Percentiles rank a stretch among this genome's conserved stretches.
phyloP scores from a whole-genome alignment of 441 rosid species.

The Adansonia grandidieri region DNA sequence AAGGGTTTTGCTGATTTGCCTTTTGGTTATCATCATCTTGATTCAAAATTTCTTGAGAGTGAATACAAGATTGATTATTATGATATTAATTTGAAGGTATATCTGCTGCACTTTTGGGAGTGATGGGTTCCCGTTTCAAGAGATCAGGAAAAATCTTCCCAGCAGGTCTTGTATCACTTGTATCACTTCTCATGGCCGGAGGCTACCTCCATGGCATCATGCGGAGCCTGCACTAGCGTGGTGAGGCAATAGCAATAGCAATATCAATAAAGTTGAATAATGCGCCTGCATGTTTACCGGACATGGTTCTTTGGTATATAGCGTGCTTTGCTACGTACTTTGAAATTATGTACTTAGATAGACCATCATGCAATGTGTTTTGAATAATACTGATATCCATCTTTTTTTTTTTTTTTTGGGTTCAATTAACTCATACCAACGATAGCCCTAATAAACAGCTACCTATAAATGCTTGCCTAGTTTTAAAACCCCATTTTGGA shows the following conservation, averaged over 20 bases:
- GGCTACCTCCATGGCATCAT: constrained; percentile 82
- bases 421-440: too few relatives aligned
- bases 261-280: background rate
- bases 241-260: background rate
- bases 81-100: constrained; percentile 50
- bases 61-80: background rate
- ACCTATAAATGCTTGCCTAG: too few relatives aligned
- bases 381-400: too few relatives aligned
- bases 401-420: too few relatives aligned
- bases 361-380: background rate
- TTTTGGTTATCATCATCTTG: background rate
- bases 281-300: constrained; percentile 2
- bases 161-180: constrained; percentile 80
- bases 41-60: background rate
- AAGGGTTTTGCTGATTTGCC: background rate
- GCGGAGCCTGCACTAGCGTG: constrained; percentile 56
- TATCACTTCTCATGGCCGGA: constrained; percentile 79
- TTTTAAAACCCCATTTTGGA: too few relatives aligned
- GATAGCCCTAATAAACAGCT: too few relatives aligned
- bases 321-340: constrained; percentile 1
- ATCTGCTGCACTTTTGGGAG: constrained; percentile 70
- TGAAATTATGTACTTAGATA: constrained; percentile 16
- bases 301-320: constrained; percentile 10
- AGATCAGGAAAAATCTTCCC: constrained; percentile 78
- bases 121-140: constrained; percentile 85